Evolutionary conservation across 2,329 filamentous ascomycete genomes (phyloP).

Genomic region (Westerdykella ornata): DNA sequence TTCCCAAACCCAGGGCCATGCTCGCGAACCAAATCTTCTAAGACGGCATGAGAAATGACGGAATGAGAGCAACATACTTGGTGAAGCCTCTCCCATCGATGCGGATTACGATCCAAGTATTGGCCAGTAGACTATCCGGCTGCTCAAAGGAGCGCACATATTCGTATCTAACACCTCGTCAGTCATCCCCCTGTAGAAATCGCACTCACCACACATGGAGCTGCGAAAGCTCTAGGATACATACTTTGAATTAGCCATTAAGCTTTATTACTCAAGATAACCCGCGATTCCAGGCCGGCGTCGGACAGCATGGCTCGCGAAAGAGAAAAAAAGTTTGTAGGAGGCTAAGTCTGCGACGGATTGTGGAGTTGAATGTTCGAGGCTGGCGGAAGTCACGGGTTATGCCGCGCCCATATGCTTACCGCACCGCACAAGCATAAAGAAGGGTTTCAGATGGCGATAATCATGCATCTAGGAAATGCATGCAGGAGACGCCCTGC

Average conservation of each 20-base stretch:
- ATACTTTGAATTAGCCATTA: conserved; percentile 20
- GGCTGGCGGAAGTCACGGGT: conserved; percentile 5
- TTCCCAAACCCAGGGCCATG: neutral
- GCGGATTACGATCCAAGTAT: conserved; percentile 92
- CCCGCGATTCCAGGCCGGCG: conserved; percentile 1
- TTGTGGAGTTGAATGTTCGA: conserved; percentile 1
- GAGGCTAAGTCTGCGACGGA: conserved; percentile 1
- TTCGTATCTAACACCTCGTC: conserved; percentile 60
- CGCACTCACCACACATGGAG: neutral
- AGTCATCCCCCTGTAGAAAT: conserved; percentile 1
- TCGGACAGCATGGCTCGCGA: conserved; percentile 7
- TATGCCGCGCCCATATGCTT: conserved; percentile 1
- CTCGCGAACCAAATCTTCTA: neutral
- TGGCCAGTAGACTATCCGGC: conserved; percentile 69
- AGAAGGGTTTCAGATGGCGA: conserved; percentile 6
- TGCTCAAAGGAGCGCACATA: conserved; percentile 91
- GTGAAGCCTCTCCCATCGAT: conserved; percentile 93
- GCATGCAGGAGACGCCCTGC: neutral
- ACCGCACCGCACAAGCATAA: conserved; percentile 4
- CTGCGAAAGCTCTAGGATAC: neutral
- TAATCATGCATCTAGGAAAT: conserved; percentile 3
- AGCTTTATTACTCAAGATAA: neutral
- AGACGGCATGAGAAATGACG: conserved; percentile 1
- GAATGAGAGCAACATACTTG: conserved; percentile 52
- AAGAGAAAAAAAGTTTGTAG: conserved; percentile 1